phyloP scores from a whole-genome alignment of 208 protist species.

The Leishmania guyanensis region DNA sequence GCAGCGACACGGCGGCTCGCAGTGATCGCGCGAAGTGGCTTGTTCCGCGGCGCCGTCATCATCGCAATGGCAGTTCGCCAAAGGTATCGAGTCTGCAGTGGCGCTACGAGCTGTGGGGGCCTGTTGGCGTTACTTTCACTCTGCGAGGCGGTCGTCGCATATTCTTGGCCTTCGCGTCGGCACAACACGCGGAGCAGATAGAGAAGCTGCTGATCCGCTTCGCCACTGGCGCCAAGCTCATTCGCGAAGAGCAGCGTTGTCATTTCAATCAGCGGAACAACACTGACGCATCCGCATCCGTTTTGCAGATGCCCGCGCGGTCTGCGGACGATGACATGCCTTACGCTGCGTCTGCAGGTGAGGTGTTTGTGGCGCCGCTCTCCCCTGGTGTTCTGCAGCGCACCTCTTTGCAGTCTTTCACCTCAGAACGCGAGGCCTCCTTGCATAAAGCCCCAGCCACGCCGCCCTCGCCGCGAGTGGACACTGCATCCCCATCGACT shows the following conservation, averaged over 20 bases:
- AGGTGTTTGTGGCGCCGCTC: background rate
- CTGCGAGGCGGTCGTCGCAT: constrained; percentile 30
- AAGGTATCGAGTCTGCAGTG: constrained; percentile 14
- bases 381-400: background rate
- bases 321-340: background rate
- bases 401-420: background rate
- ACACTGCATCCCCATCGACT: background rate
- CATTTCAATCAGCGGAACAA: background rate
- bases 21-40: background rate
- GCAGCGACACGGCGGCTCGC: background rate
- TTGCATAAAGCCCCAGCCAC: background rate
- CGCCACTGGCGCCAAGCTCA: background rate
- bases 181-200: constrained; percentile 20
- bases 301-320: background rate
- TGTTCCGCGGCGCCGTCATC: background rate
- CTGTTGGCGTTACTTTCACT: constrained; percentile 37
- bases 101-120: constrained; percentile 46
- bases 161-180: constrained; percentile 37
- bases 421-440: background rate
- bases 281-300: background rate
- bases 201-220: constrained; percentile 26
- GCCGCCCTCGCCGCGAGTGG: background rate
- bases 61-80: background rate
- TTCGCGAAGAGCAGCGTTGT: background rate
- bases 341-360: background rate